Base-by-base conservation (phyloP, 768 basidiomycete genomes). In the Leucocoprinus sp. region DNA sequence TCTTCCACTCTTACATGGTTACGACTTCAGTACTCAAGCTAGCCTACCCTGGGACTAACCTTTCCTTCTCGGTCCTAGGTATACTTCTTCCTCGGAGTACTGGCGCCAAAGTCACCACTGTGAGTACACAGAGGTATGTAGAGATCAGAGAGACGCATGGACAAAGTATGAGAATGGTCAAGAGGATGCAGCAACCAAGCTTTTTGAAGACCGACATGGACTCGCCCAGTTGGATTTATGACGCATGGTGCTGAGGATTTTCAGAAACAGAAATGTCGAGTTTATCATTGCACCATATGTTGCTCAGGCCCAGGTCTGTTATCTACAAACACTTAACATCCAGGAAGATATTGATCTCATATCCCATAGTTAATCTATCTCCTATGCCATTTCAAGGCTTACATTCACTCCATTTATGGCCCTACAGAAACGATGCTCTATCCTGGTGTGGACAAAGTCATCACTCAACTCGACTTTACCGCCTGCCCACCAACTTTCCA, bases 261-360 rank as follows among this genome's bases (percentile, higher is more conserved):
- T 98, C 64, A 81, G 90, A 60, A 88, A 97, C 65, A 74, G 95
- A 36, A 89, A 89, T 54, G 93, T 96, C 48, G 95, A 98, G 66
- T 98, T 93, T 60, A 75, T 98, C 37, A 82, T 97, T 49, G 93
- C 96, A 37, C 96, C 96, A 8, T 98, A 98, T 64, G 71, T 90
- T 43, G 84, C 93, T 27, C 92, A 89, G 84, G 87, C 95, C 36
- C 95, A 98, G 78, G 93, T 93, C 59, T 55, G 84, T 72, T 21
- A 50, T 31, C n/a, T n/a, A n/a, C n/a, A n/a, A n/a, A n/a, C n/a
- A n/a, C n/a, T n/a, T n/a, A n/a, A n/a, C n/a, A n/a, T n/a, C n/a
- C n/a, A n/a, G n/a, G n/a, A n/a, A n/a, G n/a, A n/a, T n/a, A n/a
- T n/a, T n/a, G n/a, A n/a, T n/a, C n/a, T n/a, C n/a, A n/a, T n/a